A percentile compares a stretch with the other conserved stretches of the same genome.
Conservation (phyloP, 371 early-diverging fungal species). For the Mortierella sp. region DNA sequence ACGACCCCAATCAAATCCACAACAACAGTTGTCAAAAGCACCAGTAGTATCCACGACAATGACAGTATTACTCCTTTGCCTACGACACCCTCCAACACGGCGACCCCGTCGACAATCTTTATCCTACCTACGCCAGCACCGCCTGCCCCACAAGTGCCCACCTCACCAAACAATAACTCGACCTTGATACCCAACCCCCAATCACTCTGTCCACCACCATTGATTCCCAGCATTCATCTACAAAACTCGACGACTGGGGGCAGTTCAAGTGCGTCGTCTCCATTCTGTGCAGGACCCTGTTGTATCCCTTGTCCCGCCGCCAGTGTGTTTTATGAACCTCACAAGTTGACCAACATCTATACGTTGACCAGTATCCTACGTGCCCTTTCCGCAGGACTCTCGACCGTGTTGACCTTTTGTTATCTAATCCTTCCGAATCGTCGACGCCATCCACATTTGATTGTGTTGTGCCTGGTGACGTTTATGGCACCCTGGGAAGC, state of each 20-base stretch:
- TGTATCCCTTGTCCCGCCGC: constrained; percentile 47
- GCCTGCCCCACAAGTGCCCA: neutral
- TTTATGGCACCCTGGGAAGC: constrained; percentile 37
- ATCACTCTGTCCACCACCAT: constrained; percentile 38
- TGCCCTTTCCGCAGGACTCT: constrained; percentile 12
- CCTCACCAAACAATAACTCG: neutral
- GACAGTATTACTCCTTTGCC: no score
- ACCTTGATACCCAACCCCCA: neutral
- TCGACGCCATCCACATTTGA: constrained; percentile 43
- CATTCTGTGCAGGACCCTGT: constrained; percentile 21
- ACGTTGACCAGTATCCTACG: constrained; percentile 31
- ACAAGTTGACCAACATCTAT: constrained; percentile 26
- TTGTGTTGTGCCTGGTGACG: constrained; percentile 20
- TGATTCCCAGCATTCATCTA: constrained; percentile 11
- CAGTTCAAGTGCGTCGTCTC: neutral
- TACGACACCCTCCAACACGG: neutral
- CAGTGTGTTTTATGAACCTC: constrained; percentile 32
- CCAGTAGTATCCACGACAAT: no score
- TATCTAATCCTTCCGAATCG: constrained; percentile 39
- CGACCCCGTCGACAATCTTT: constrained; percentile 1
- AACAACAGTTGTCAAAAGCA: no score
- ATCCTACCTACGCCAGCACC: neutral
- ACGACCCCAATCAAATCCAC: no score
- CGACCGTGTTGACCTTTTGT: constrained; percentile 9
- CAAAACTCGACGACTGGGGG: neutral